These are phyloP conservation scores for Beauveria sp. DNA, from an alignment of 2,329 filamentous ascomycete genomes.

Conservation along the genomic window DNA sequence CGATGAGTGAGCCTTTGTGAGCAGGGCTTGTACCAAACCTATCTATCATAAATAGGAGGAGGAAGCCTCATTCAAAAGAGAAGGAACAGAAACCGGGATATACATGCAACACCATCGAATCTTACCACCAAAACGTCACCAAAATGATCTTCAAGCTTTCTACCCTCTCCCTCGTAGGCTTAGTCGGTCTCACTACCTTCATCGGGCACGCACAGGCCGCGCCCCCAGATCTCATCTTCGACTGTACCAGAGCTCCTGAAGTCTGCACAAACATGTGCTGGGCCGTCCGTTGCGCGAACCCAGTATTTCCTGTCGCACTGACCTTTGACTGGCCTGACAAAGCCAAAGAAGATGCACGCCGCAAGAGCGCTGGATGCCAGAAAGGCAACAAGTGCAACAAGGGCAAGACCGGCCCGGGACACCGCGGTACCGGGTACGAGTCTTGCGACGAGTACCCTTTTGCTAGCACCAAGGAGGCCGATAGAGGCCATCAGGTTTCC, in stretches of 20 bases:
- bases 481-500: slow-evolving; percentile 14
- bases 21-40: background rate
- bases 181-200: background rate
- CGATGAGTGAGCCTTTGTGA: background rate
- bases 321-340: slow-evolving; percentile 13
- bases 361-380: slow-evolving; percentile 4
- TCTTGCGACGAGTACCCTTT: slow-evolving; percentile 18
- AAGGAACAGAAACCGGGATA: background rate
- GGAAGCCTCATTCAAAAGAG: background rate
- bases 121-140: background rate
- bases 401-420: slow-evolving; percentile 12
- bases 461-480: slow-evolving; percentile 11
- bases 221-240: slow-evolving; percentile 17
- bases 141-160: background rate
- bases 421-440: slow-evolving; percentile 8
- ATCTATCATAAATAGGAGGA: background rate
- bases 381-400: slow-evolving; percentile 13
- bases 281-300: slow-evolving; percentile 17
- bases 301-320: slow-evolving; percentile 13
- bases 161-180: background rate
- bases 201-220: background rate
- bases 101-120: background rate
- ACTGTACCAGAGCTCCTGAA: slow-evolving; percentile 16
- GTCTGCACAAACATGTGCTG: slow-evolving; percentile 20
- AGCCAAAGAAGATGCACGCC: slow-evolving; percentile 7